Evolutionary conservation across 2,329 filamentous ascomycete genomes (phyloP).

Genomic region (Claviceps sp.): DNA sequence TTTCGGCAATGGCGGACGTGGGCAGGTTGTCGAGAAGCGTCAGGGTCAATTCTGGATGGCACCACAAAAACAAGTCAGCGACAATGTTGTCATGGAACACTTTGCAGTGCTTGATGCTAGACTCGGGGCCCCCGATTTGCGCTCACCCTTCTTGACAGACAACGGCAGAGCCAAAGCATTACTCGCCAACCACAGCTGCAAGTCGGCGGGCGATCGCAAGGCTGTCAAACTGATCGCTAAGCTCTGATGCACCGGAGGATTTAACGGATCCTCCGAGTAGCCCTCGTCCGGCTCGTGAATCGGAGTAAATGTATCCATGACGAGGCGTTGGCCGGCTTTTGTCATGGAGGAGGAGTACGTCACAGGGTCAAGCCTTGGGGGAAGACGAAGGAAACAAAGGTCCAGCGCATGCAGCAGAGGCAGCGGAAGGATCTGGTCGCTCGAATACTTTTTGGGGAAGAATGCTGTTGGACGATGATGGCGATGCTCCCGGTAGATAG

Average conservation of each 20-base stretch:
- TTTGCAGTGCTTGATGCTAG: neutral
- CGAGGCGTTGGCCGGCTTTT: slow-evolving; percentile 13
- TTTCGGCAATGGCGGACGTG: slow-evolving; percentile 64
- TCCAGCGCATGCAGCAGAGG: neutral
- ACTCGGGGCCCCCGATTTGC: neutral
- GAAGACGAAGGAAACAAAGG: neutral
- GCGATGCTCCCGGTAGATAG: neutral
- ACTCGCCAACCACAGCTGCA: slow-evolving; percentile 35
- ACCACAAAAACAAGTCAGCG: slow-evolving; percentile 3
- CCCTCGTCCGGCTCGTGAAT: slow-evolving; percentile 63
- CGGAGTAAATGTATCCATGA: slow-evolving; percentile 35
- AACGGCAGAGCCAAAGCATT: slow-evolving; percentile 36
- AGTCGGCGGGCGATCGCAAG: slow-evolving; percentile 26
- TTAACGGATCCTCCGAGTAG: slow-evolving; percentile 65
- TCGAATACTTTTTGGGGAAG: neutral
- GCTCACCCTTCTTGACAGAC: slow-evolving; percentile 26
- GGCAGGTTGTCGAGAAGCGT: slow-evolving; percentile 64
- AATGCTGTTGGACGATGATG: neutral
- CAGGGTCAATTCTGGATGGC: slow-evolving; percentile 58
- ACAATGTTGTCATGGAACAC: slow-evolving; percentile 4
- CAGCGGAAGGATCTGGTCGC: no score
- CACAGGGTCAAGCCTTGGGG: neutral
- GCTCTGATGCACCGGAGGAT: slow-evolving; percentile 23
- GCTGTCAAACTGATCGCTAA: slow-evolving; percentile 20
- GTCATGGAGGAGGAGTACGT: slow-evolving; percentile 11